These are phyloP conservation scores for Trametes cingulata DNA, from an alignment of 768 basidiomycete species.

Conservation along the genomic window DNA sequence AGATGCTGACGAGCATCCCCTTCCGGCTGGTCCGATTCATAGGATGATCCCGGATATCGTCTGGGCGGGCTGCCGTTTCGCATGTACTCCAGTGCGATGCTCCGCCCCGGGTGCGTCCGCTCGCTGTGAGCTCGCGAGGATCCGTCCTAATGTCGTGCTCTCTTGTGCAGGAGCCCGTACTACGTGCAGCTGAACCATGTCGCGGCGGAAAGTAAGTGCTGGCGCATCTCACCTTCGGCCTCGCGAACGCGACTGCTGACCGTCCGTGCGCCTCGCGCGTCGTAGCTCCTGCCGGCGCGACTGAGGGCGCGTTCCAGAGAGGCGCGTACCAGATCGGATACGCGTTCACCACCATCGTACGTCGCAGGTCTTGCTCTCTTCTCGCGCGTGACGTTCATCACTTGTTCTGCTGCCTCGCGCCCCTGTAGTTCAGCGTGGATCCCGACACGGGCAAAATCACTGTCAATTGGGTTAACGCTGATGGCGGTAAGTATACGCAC, in stretches of 20 bases:
- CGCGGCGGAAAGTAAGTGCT: neutral
- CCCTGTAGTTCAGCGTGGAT: neutral
- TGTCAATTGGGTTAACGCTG: neutral
- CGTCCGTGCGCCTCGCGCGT: neutral
- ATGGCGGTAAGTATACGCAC: neutral
- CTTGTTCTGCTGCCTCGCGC: neutral
- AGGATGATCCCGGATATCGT: neutral
- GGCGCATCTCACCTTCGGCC: neutral
- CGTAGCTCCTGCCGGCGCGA: neutral
- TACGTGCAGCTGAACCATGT: neutral
- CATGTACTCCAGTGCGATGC: neutral
- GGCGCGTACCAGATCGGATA: neutral
- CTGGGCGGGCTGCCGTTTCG: neutral
- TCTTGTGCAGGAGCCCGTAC: neutral
- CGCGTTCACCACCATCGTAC: constrained; percentile 3
- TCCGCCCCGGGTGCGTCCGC: neutral
- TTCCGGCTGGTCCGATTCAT: neutral
- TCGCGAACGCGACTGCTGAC: neutral
- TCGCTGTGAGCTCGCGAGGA: no score
- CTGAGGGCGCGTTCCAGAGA: neutral
- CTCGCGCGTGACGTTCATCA: neutral
- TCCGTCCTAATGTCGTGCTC: neutral
- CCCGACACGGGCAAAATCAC: neutral
- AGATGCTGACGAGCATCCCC: neutral
- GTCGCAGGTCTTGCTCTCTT: neutral